Evolutionary conservation across 129 eudicot genomes (phyloP).

Genomic region (Chrysanthemum lavandulifolium): DNA sequence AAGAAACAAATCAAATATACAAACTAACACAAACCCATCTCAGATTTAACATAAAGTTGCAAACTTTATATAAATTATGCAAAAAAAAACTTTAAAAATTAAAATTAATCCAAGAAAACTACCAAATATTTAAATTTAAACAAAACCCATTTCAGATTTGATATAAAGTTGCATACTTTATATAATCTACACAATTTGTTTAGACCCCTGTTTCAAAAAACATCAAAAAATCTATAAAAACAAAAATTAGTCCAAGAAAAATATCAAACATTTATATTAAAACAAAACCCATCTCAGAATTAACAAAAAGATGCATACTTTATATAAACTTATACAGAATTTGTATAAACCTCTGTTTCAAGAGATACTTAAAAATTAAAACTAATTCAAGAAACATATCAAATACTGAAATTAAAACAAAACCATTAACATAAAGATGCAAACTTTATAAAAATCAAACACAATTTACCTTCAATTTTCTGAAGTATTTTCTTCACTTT

Average conservation of each 20-base stretch:
- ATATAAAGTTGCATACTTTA: constrained; percentile 15
- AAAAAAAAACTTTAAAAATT: not conserved
- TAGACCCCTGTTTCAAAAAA: too few relatives aligned
- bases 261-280: too few relatives aligned
- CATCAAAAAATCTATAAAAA: too few relatives aligned
- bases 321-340: too few relatives aligned
- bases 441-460: constrained; percentile 13
- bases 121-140: not conserved
- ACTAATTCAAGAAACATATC: constrained; percentile 1
- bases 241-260: too few relatives aligned
- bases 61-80: too few relatives aligned
- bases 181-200: constrained; percentile 10
- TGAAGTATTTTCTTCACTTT: constrained; percentile 97
- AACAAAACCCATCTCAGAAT: too few relatives aligned
- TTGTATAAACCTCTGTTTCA: constrained; percentile 55
- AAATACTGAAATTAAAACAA: not conserved
- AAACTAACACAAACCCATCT: not conserved
- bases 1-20: not conserved
- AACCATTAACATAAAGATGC: constrained; percentile 19
- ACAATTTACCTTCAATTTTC: constrained; percentile 78
- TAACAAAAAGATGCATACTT: too few relatives aligned
- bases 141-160: constrained; percentile 25
- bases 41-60: not conserved
- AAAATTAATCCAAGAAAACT: not conserved
- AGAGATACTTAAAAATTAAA: not conserved